phyloP scores from a whole-genome alignment of 371 early-diverging fungal species.

The Coemansia sp. region DNA sequence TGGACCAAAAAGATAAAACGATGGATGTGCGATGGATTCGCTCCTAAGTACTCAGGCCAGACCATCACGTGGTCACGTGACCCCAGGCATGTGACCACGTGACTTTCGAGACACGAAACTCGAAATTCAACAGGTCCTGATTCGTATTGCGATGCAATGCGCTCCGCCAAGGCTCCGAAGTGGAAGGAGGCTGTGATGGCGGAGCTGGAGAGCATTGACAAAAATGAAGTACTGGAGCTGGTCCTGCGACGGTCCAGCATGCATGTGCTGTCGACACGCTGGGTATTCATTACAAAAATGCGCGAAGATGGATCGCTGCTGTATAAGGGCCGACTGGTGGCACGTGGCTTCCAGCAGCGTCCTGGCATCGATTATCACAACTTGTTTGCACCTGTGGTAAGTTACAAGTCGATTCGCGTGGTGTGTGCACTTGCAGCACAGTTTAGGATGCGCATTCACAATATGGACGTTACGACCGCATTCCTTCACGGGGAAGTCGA shows the following conservation, averaged over 20 bases:
- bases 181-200: slow-evolving; percentile 30
- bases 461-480: not conserved
- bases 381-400: slow-evolving; percentile 1
- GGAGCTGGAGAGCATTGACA: slow-evolving; percentile 20
- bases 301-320: slow-evolving; percentile 15
- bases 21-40: too few relatives aligned
- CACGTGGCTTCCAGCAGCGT: slow-evolving; percentile 47
- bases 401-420: not conserved
- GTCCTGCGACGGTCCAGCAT: slow-evolving; percentile 8
- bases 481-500: not conserved
- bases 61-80: too few relatives aligned
- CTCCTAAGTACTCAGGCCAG: too few relatives aligned
- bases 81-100: too few relatives aligned
- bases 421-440: not conserved
- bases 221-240: slow-evolving; percentile 16
- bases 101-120: too few relatives aligned
- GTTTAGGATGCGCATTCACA: not conserved
- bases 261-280: slow-evolving; percentile 19
- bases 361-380: slow-evolving; percentile 45
- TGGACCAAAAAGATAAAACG: too few relatives aligned
- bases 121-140: too few relatives aligned
- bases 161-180: not conserved
- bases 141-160: slow-evolving; percentile 7
- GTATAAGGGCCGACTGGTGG: slow-evolving; percentile 50
- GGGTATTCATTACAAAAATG: slow-evolving; percentile 40